Evolutionary conservation across 2,329 filamentous ascomycete species (phyloP).

Genomic region (Claviceps cyperi): DNA sequence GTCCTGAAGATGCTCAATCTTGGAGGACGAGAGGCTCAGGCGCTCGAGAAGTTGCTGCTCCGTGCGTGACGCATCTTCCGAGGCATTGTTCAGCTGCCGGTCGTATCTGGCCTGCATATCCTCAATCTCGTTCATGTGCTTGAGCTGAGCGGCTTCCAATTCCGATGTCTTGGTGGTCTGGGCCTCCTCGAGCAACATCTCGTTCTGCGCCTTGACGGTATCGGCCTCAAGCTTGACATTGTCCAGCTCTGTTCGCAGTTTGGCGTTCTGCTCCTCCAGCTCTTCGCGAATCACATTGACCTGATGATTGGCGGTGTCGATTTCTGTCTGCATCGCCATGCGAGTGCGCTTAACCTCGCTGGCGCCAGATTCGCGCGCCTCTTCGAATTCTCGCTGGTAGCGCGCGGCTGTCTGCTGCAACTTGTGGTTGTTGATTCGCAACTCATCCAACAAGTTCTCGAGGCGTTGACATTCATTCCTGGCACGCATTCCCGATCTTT

Average conservation of each 20-base stretch:
- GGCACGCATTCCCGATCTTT: constrained; percentile 50
- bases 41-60: constrained; percentile 72
- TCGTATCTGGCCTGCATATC: constrained; percentile 65
- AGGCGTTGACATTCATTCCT: constrained; percentile 47
- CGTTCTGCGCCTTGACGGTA: constrained; percentile 64
- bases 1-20: constrained; percentile 74
- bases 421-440: constrained; percentile 54
- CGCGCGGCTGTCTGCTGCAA: constrained; percentile 54
- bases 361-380: constrained; percentile 65
- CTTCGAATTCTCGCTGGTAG: constrained; percentile 69
- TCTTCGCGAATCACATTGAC: constrained; percentile 72
- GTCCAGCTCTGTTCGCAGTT: constrained; percentile 62
- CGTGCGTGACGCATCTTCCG: constrained; percentile 68
- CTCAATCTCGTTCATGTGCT: constrained; percentile 55
- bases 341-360: constrained; percentile 71
- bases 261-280: constrained; percentile 63
- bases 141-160: constrained; percentile 35
- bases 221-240: constrained; percentile 66
- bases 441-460: constrained; percentile 37
- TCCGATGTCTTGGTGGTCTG: constrained; percentile 50
- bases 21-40: constrained; percentile 68
- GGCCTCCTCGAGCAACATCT: constrained; percentile 73
- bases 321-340: constrained; percentile 62
- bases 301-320: constrained; percentile 73
- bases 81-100: constrained; percentile 54